Base-by-base conservation (phyloP, 345 rosid species). In the Physaria fendleri region DNA sequence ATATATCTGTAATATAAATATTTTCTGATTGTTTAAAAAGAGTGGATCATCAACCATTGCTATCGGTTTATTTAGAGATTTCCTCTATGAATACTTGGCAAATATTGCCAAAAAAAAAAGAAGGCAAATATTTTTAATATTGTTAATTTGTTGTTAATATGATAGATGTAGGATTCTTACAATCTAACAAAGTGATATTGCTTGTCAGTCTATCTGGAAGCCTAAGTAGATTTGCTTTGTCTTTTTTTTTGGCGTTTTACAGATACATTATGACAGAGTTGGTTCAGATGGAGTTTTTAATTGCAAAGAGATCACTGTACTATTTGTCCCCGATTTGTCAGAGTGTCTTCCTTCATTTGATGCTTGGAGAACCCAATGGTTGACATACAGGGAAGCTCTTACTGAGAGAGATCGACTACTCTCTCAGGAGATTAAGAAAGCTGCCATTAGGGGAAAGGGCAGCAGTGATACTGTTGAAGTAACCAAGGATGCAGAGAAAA, bases 251-350 rank as follows among this genome's bases (percentile, higher is more conserved):
- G 67, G 44, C 6, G 5, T 15, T 65, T 66, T 73, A 62, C 83
- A 93, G 99, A 83, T 93, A 72, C 95, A 93, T 70, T 93, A 93
- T 72, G 97, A 93, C 54, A 83, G 95, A 79, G 76, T 80, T 73
- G 87, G 91, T 28, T 61, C 77, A 22, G 97, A 93, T 69, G 99
- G 99, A 29, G 76, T 80, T 17, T 89, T 79, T 71, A 83, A 82
- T 76, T 89, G 82, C 72, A 93, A 81, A 65, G 99, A 93, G 79
- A 78, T 89, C 59, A 83, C 95, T 4, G 90, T 93, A 21, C 79
- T 87, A 35, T 89, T 82, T 81, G 95, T 93, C 73, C 99, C 97
- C 1, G 95, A 93, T 73, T 80, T 93, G 57, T 82, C 92, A 13
- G 88, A 83, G 54, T 89, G 95, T 56, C 91, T 93, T 25, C 97